Percentiles rank a stretch among this genome's conserved stretches.
These are phyloP conservation scores for Periglandula ipomoeae DNA, from an alignment of 2,329 filamentous ascomycete genomes.

Conservation along the genomic window DNA sequence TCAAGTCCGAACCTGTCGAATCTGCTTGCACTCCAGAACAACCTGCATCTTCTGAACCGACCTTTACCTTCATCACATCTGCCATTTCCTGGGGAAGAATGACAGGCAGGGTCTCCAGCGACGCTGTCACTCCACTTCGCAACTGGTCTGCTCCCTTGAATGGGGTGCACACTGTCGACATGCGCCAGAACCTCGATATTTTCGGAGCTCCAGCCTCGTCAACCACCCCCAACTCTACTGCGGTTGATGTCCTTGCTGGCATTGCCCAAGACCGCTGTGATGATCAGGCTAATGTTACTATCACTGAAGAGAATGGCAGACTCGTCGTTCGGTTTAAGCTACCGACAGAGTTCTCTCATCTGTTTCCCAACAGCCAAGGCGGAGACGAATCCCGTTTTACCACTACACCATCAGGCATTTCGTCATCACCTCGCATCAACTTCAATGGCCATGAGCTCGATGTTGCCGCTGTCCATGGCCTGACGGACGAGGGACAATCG, in stretches of 20 bases:
- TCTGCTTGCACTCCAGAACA: constrained; percentile 3
- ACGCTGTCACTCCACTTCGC: constrained; percentile 5
- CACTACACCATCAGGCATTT: constrained; percentile 14
- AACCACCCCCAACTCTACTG: constrained; percentile 4
- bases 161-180: constrained; percentile 24
- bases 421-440: constrained; percentile 15
- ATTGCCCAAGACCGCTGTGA: constrained; percentile 18
- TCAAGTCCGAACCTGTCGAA: background rate
- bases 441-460: constrained; percentile 7
- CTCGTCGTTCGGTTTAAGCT: constrained; percentile 31
- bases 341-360: constrained; percentile 19
- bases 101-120: constrained; percentile 7
- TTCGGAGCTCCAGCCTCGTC: constrained; percentile 17
- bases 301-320: constrained; percentile 19
- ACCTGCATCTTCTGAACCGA: background rate
- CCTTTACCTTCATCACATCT: constrained; percentile 5
- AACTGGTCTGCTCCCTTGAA: constrained; percentile 7
- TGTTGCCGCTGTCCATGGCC: background rate
- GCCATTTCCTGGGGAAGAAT: constrained; percentile 12
- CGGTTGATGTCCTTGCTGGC: constrained; percentile 17
- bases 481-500: background rate
- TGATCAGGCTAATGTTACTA: constrained; percentile 22
- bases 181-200: constrained; percentile 26
- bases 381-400: constrained; percentile 18
- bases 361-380: constrained; percentile 22